A percentile compares a stretch with the other conserved stretches of the same genome.
Conservation (phyloP, 805 yeast species). For the Yamadazyma kitorensis region DNA sequence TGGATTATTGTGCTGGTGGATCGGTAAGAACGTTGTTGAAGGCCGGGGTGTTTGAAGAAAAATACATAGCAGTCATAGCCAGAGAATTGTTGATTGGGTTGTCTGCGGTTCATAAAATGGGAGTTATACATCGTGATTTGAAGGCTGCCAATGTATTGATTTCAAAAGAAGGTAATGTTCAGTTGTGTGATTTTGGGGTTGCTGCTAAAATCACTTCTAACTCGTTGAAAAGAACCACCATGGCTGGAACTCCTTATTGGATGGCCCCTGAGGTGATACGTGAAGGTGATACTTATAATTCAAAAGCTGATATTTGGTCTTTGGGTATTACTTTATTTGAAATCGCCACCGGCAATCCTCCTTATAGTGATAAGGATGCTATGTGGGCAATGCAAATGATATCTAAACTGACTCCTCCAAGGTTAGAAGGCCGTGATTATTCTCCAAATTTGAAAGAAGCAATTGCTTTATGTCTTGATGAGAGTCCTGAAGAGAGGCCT, state of each 20-base stretch:
- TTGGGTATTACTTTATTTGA: constrained; percentile 92
- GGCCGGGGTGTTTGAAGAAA: constrained; percentile 87
- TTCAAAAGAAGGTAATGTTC: constrained; percentile 84
- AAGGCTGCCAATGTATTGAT: constrained; percentile 95
- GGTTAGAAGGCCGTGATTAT: constrained; percentile 87
- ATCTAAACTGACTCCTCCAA: constrained; percentile 89
- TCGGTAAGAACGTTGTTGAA: constrained; percentile 79
- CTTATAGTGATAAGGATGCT: constrained; percentile 94
- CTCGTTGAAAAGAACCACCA: constrained; percentile 79
- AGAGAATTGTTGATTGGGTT: constrained; percentile 80
- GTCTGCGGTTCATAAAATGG: constrained; percentile 77
- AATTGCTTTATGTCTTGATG: constrained; percentile 89
- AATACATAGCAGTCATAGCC: constrained; percentile 75
- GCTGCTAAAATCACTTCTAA: constrained; percentile 87
- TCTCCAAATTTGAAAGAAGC: constrained; percentile 76
- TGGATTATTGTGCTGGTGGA: constrained; percentile 98
- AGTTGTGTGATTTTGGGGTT: constrained; percentile 96
- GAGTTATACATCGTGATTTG: constrained; percentile 93
- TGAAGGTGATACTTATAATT: constrained; percentile 85
- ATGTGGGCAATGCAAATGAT: constrained; percentile 92
- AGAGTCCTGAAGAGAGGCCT: constrained; percentile 85
- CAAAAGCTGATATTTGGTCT: constrained; percentile 97
- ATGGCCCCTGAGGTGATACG: constrained; percentile 99
- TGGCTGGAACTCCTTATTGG: constrained; percentile 97
- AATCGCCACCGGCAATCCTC: constrained; percentile 96